Percentiles rank a stretch among this genome's conserved stretches.
Evolutionary conservation across 148 eudicot genomes (phyloP).

Genomic region (Chenopodium album): DNA sequence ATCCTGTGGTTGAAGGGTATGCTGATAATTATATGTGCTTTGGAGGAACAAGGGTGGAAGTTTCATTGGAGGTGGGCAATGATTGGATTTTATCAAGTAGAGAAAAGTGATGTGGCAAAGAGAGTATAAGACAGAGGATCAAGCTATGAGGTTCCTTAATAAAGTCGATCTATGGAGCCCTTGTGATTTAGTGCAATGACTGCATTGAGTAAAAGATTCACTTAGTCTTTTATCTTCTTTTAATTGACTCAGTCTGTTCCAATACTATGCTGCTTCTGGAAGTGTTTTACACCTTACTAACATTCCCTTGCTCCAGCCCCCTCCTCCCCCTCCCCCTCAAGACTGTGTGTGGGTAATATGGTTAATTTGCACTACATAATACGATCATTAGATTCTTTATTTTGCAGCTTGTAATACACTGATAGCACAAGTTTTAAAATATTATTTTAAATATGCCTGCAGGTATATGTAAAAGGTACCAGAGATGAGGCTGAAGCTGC

Average conservation of each 20-base stretch:
- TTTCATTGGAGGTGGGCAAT: background rate
- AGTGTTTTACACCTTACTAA: background rate
- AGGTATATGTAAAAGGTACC: slow-evolving; percentile 85
- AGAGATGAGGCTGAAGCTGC: slow-evolving; percentile 79
- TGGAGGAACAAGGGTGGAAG: background rate
- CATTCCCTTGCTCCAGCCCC: background rate
- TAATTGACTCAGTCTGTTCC: background rate
- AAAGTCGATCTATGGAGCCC: no score
- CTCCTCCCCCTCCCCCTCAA: background rate
- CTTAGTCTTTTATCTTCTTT: background rate
- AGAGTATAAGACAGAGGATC: background rate
- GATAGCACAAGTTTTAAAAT: background rate
- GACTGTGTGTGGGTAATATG: background rate
- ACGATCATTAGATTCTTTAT: background rate
- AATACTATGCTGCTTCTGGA: background rate
- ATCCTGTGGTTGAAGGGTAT: background rate
- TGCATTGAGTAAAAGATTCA: background rate
- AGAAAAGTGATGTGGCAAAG: background rate
- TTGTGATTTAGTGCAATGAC: background rate
- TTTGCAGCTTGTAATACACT: background rate
- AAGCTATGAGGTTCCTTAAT: background rate
- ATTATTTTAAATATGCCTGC: slow-evolving; percentile 21
- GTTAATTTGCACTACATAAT: background rate
- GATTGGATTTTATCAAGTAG: background rate
- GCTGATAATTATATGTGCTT: background rate